Conservation (phyloP, 2,329 filamentous ascomycete species). For the Tolypocladium album region DNA sequence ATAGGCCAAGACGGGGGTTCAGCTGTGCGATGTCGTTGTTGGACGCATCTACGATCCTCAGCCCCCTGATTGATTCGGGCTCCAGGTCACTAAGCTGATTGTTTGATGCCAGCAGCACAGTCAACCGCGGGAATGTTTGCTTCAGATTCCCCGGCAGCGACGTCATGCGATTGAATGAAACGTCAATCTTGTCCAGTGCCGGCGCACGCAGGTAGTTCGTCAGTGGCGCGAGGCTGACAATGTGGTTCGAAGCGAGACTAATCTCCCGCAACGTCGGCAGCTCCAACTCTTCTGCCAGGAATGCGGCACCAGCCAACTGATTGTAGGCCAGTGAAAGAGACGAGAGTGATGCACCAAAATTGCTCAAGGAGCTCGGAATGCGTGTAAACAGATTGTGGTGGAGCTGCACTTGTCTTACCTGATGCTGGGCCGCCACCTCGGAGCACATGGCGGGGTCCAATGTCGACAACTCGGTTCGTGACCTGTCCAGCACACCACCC, state of each 20-base stretch:
- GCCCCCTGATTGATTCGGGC: conserved; percentile 61
- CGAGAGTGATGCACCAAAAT: conserved; percentile 60
- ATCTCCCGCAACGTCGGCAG: conserved; percentile 69
- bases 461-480: conserved; percentile 51
- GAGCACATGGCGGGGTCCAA: conserved; percentile 48
- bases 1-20: conserved; percentile 68
- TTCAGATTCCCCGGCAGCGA: conserved; percentile 55
- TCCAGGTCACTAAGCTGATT: conserved; percentile 68
- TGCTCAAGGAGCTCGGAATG: conserved; percentile 60
- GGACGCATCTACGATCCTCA: conserved; percentile 66
- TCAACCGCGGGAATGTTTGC: conserved; percentile 57
- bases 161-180: conserved; percentile 72
- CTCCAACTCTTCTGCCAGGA: conserved; percentile 54
- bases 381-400: conserved; percentile 65
- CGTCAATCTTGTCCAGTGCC: conserved; percentile 62
- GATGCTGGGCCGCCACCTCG: conserved; percentile 40
- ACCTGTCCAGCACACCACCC: conserved; percentile 59
- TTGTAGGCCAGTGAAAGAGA: conserved; percentile 69
- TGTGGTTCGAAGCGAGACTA: conserved; percentile 62
- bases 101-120: conserved; percentile 62
- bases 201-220: conserved; percentile 61
- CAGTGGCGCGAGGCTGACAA: conserved; percentile 59
- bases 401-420: conserved; percentile 50
- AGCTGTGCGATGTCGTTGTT: conserved; percentile 81
- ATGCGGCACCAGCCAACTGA: conserved; percentile 52